Conservation (phyloP, 169 alveolate genomes). For the Cryptosporidium baileyi region DNA sequence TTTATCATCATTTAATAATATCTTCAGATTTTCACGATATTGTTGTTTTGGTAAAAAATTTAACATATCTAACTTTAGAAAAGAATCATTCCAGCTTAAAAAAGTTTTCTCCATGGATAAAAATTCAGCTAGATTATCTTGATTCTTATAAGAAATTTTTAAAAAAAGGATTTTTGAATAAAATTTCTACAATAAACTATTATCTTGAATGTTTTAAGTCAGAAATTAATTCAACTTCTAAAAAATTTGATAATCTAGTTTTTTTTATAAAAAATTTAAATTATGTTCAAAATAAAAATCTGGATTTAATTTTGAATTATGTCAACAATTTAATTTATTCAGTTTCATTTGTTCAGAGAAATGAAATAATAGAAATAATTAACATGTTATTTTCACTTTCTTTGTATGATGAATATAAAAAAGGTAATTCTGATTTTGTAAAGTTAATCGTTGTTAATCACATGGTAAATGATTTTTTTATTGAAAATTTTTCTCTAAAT, state of each 20-base stretch:
- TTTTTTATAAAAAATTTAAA: background rate
- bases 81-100: background rate
- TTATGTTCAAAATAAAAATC: background rate
- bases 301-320: background rate
- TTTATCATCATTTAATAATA: background rate
- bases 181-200: background rate
- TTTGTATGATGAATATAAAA: background rate
- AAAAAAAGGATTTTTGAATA: background rate
- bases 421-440: background rate
- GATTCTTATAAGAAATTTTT: background rate
- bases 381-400: background rate
- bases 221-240: background rate
- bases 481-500: background rate
- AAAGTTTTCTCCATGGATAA: conserved; percentile 19
- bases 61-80: background rate
- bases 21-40: conserved; percentile 13
- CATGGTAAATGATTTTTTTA: background rate
- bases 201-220: background rate
- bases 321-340: background rate
- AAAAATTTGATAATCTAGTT: background rate
- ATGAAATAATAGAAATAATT: background rate
- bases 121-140: background rate
- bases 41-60: background rate
- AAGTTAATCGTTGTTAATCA: background rate
- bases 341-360: background rate